Base-by-base conservation (phyloP, 257 asterid genomes). In the Lithospermum erythrorhizon region DNA sequence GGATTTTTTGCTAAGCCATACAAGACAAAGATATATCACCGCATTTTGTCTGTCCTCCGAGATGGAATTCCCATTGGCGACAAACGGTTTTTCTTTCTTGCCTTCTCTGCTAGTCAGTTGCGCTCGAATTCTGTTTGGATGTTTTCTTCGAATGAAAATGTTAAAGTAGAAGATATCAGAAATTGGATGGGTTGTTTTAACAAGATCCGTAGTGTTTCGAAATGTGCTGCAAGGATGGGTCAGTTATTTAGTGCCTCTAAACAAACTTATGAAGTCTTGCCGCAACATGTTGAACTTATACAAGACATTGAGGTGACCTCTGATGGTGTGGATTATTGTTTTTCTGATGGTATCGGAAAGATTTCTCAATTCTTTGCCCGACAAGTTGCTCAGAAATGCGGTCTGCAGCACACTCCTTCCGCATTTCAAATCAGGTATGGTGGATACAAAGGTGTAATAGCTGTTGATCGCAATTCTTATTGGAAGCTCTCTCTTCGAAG, bases 171-270 rank as follows among this genome's bases (percentile, higher is more conserved):
- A 30, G 83, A 82, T 65, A 86, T 91, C 59, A 72, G 97, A 74
- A 79, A 82, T 54, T 91, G 98, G 98, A 91, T 91, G 98, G 97
- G 98, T 20, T 81, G 87, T 72, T 91, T 91, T 72, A 81, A 64
- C 59, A 77, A 81, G 75, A 91, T 91, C 22, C 79, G 90, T 7
- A 88, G 89, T 61, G 70, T 88, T 54, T 81, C 97, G 3, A 91
- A 91, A 74, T 88, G 95, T 69, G 95, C 97, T 27, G 97, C 98
- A 14, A 81, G 98, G 65, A 91, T 91, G 98, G 96, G 98, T 24
- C 98, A 88, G 72, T 65, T 91, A 67, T 91, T 91, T 59, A 91
- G 97, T 77, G 78, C 95, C 27, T 86, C 97, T 1, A 53, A 17
- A 55, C 95, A 88, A 69, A 86, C 94, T 4, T 6, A 79, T 19